Conservation (phyloP, 352 stramenopile genomes). For the Phytophthora crassamura region DNA sequence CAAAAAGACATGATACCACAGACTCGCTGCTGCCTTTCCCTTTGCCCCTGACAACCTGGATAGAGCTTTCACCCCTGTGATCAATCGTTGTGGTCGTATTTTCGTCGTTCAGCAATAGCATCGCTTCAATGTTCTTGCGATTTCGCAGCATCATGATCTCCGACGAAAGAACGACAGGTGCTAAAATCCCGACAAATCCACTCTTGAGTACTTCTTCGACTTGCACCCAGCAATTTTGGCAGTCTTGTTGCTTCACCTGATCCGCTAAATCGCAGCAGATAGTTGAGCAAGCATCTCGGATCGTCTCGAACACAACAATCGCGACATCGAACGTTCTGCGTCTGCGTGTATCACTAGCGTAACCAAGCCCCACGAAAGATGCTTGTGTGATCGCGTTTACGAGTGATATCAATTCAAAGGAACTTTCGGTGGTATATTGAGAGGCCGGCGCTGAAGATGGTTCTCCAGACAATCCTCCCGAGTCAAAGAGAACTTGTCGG, state of each 20-base stretch:
- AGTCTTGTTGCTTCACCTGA: constrained; percentile 15
- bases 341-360: background rate
- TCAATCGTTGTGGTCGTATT: background rate
- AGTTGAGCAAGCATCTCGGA: constrained; percentile 34
- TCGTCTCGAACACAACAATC: constrained; percentile 30
- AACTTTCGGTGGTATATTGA: constrained; percentile 23
- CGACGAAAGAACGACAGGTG: constrained; percentile 51
- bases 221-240: constrained; percentile 18
- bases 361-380: constrained; percentile 34
- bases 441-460: background rate
- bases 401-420: constrained; percentile 46
- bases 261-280: constrained; percentile 33
- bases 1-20: constrained; percentile 16
- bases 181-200: constrained; percentile 48
- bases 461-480: background rate
- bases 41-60: background rate
- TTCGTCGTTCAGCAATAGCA: constrained; percentile 5
- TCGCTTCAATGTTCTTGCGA: constrained; percentile 21
- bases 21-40: background rate
- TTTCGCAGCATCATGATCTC: constrained; percentile 42
- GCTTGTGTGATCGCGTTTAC: constrained; percentile 58
- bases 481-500: background rate
- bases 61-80: background rate
- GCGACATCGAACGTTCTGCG: constrained; percentile 26
- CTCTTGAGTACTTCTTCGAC: constrained; percentile 36